Percentiles rank a stretch among this genome's conserved stretches.
Conservation (phyloP, 2,329 filamentous ascomycete genomes). For the Escovopsis sp. region DNA sequence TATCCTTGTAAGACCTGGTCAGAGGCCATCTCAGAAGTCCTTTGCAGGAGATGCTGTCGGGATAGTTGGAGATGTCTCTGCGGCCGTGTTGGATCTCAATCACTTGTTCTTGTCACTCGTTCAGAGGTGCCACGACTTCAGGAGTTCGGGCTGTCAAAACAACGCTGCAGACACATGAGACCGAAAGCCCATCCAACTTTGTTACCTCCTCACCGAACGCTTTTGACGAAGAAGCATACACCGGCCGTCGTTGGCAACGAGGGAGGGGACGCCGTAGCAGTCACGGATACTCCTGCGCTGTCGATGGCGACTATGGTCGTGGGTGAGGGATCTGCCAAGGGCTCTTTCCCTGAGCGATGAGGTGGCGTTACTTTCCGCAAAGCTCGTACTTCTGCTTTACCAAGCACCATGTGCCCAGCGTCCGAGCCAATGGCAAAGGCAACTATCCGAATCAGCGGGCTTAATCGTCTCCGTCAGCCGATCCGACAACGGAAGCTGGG, state of each 20-base stretch:
- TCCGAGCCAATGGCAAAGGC: constrained; percentile 13
- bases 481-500: constrained; percentile 3
- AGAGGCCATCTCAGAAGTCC: too few species aligned
- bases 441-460: constrained; percentile 15
- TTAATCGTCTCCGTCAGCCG: constrained; percentile 6
- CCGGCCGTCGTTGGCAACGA: background rate
- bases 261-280: background rate
- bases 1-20: too few species aligned
- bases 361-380: background rate
- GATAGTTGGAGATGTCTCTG: background rate
- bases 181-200: background rate
- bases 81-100: background rate
- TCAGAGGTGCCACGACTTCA: constrained; percentile 3
- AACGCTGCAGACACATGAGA: constrained; percentile 3
- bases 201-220: constrained; percentile 2
- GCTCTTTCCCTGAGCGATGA: background rate
- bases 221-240: background rate
- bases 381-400: background rate
- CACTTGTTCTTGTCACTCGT: background rate
- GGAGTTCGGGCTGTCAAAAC: constrained; percentile 2
- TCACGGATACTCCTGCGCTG: background rate
- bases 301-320: background rate
- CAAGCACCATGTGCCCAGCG: constrained; percentile 3
- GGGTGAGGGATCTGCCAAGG: background rate
- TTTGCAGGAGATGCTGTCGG: too few species aligned